Evolutionary conservation across 352 stramenopile genomes (phyloP).

Genomic region (Pythium brassicae): DNA sequence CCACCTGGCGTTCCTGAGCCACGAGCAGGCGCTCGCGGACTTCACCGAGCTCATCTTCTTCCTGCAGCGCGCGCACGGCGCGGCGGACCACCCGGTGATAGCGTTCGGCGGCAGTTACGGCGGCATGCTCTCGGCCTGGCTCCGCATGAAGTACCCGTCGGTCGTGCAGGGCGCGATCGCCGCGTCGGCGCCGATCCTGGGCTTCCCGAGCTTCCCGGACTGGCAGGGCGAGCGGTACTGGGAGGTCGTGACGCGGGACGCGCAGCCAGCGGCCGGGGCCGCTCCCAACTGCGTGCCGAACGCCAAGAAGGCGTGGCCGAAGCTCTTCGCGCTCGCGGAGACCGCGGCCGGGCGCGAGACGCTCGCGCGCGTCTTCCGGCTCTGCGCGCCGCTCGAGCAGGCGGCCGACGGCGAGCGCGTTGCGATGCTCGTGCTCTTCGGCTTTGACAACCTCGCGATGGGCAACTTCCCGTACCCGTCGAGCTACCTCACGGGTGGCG

Average conservation of each 20-base stretch:
- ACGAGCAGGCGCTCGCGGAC: slow-evolving; percentile 93
- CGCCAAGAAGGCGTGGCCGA: slow-evolving; percentile 67
- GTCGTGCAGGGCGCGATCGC: slow-evolving; percentile 92
- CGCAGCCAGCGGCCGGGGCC: slow-evolving; percentile 61
- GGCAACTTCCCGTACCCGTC: slow-evolving; percentile 95
- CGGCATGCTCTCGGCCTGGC: slow-evolving; percentile 94
- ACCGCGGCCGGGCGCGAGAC: slow-evolving; percentile 44
- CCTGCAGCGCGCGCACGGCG: slow-evolving; percentile 72
- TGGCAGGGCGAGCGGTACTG: slow-evolving; percentile 80
- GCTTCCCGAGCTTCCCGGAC: slow-evolving; percentile 64
- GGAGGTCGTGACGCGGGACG: slow-evolving; percentile 75
- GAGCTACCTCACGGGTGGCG: slow-evolving; percentile 87
- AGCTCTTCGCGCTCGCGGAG: slow-evolving; percentile 71
- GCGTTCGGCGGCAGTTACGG: slow-evolving; percentile 95
- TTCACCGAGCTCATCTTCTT: slow-evolving; percentile 87
- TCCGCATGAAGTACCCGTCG: slow-evolving; percentile 94
- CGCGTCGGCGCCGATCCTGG: slow-evolving; percentile 91
- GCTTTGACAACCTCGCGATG: slow-evolving; percentile 94
- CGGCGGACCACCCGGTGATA: slow-evolving; percentile 84
- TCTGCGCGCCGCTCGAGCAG: slow-evolving; percentile 56
- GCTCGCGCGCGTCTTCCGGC: slow-evolving; percentile 52
- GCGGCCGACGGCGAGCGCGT: slow-evolving; percentile 48
- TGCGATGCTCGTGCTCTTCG: slow-evolving; percentile 71
- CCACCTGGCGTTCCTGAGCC: slow-evolving; percentile 79
- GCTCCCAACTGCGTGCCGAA: slow-evolving; percentile 82